Evolutionary conservation across 176 grass and related monocot species (phyloP).

Genomic region (Neostapfia colusana): DNA sequence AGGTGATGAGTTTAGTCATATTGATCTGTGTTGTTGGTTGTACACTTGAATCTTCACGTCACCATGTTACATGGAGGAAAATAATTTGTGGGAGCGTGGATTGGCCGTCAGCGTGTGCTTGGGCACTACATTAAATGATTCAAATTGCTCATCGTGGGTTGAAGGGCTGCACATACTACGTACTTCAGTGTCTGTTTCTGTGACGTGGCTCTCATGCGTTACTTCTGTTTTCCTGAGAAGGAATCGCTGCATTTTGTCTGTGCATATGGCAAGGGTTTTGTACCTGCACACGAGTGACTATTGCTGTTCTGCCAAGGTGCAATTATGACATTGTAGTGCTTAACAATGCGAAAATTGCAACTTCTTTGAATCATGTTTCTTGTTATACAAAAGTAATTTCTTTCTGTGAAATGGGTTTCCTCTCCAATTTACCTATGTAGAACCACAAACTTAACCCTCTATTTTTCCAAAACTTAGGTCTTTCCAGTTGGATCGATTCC

Average conservation of each 20-base stretch:
- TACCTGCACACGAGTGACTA: background rate
- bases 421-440: conserved; percentile 10
- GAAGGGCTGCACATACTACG: background rate
- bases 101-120: conserved; percentile 4
- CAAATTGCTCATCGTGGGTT: background rate
- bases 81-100: background rate
- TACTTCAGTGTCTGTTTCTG: conserved; percentile 9
- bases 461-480: conserved; percentile 40
- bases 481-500: conserved; percentile 86
- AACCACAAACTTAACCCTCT: conserved; percentile 15
- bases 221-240: conserved; percentile 6
- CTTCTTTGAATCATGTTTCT: too few relatives aligned
- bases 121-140: background rate
- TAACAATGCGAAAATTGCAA: too few relatives aligned
- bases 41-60: background rate
- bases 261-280: too few relatives aligned
- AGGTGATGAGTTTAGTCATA: background rate
- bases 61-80: background rate
- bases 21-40: background rate
- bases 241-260: background rate
- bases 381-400: too few relatives aligned
- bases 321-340: background rate
- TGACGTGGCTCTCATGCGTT: conserved; percentile 18
- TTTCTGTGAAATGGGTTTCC: conserved; percentile 29
- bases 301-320: background rate